phyloP scores from a whole-genome alignment of 2,329 filamentous ascomycete species.

The Alternaria incomplexa region DNA sequence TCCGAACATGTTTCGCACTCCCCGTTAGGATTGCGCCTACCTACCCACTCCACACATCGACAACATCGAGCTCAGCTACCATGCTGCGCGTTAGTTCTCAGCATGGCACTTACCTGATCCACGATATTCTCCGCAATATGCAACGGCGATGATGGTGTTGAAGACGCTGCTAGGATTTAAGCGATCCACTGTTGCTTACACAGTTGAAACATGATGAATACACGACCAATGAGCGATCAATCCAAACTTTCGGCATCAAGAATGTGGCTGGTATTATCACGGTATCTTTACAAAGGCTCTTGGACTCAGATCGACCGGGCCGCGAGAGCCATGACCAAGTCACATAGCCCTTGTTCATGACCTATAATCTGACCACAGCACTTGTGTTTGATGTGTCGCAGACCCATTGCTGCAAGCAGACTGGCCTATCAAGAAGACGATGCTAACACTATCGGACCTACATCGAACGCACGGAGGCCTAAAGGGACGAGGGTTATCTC shows the following conservation, averaged over 20 bases:
- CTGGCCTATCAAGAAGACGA: slow-evolving; percentile 5
- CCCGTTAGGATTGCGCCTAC: slow-evolving; percentile 11
- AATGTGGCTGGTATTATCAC: slow-evolving; percentile 12
- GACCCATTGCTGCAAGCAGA: slow-evolving; percentile 13
- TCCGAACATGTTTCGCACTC: slow-evolving; percentile 21
- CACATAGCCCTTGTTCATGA: slow-evolving; percentile 13
- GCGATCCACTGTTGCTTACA: slow-evolving; percentile 11
- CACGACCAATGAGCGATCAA: slow-evolving; percentile 18
- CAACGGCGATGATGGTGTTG: slow-evolving; percentile 1
- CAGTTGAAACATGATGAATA: neutral
- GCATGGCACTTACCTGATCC: neutral
- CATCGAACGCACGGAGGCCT: neutral
- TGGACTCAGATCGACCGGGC: slow-evolving; percentile 26
- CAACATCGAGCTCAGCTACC: slow-evolving; percentile 18
- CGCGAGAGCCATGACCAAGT: slow-evolving; percentile 18
- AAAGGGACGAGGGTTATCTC: slow-evolving; percentile 15
- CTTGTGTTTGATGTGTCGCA: slow-evolving; percentile 17
- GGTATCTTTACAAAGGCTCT: slow-evolving; percentile 3
- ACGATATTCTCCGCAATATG: neutral
- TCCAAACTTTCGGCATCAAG: slow-evolving; percentile 6
- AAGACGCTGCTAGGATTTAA: neutral
- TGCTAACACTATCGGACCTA: neutral
- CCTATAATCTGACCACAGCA: slow-evolving; percentile 21
- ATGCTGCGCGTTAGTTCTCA: slow-evolving; percentile 7
- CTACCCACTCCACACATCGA: slow-evolving; percentile 3